These are phyloP conservation scores for Jacaranda copaia DNA, from an alignment of 257 asterid genomes.

Conservation along the genomic window DNA sequence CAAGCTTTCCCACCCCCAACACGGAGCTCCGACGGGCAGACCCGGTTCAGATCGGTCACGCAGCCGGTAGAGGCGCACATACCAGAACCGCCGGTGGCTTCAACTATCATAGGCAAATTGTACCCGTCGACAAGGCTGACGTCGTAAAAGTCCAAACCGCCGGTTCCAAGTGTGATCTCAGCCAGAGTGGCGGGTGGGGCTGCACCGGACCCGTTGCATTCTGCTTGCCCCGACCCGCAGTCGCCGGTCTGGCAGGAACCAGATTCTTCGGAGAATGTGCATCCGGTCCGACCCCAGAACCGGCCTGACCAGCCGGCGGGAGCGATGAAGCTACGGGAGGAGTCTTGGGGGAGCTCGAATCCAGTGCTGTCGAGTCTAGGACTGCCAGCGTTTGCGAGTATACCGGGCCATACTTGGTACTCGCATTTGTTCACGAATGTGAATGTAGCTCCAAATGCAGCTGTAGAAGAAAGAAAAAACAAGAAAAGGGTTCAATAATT, in stretches of 20 bases:
- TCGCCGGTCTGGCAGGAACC: slow-evolving; percentile 68
- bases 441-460: slow-evolving; percentile 66
- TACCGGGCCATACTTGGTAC: slow-evolving; percentile 81
- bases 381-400: slow-evolving; percentile 74
- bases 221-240: slow-evolving; percentile 68
- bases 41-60: slow-evolving; percentile 73
- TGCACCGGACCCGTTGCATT: slow-evolving; percentile 76
- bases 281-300: slow-evolving; percentile 77
- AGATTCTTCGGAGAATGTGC: slow-evolving; percentile 56
- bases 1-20: slow-evolving; percentile 66
- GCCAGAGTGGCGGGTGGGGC: slow-evolving; percentile 86
- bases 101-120: slow-evolving; percentile 75
- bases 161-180: slow-evolving; percentile 70
- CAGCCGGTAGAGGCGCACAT: slow-evolving; percentile 83
- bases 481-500: neutral
- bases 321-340: slow-evolving; percentile 57
- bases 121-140: slow-evolving; percentile 89
- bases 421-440: slow-evolving; percentile 81
- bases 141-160: slow-evolving; percentile 76
- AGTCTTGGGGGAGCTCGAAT: slow-evolving; percentile 61
- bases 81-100: slow-evolving; percentile 74
- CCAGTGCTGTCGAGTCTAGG: slow-evolving; percentile 69
- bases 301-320: slow-evolving; percentile 84
- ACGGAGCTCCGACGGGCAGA: slow-evolving; percentile 72
- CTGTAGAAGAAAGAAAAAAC: slow-evolving; percentile 38